Evolutionary conservation across 768 basidiomycete species (phyloP).

Genomic region (Phaffia tasmanica): DNA sequence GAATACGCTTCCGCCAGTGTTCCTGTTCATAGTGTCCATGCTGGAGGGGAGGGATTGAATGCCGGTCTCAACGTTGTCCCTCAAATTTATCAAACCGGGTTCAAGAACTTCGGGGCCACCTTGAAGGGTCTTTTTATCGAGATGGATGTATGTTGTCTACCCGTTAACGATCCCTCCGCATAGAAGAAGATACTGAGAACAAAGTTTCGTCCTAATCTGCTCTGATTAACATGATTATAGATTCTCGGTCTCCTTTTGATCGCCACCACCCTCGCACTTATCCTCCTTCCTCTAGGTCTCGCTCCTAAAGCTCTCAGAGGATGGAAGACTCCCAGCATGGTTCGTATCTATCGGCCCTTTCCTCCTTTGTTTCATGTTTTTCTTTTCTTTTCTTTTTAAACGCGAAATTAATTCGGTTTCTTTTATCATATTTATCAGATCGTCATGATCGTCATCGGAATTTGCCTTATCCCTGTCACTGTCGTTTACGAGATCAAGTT

Average conservation of each 20-base stretch:
- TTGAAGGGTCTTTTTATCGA: conserved; percentile 25
- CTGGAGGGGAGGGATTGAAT: too few species aligned
- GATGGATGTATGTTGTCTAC: conserved; percentile 29
- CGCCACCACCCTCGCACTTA: conserved; percentile 34
- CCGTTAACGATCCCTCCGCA: too few species aligned
- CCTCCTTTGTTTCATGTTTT: conserved; percentile 9
- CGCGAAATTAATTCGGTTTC: background rate
- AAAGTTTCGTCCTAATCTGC: background rate
- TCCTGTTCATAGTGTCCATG: too few species aligned
- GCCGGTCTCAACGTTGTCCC: background rate
- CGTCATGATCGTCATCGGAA: conserved; percentile 40
- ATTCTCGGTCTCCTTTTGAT: conserved; percentile 35
- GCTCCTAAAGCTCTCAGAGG: conserved; percentile 29
- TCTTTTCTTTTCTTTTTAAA: background rate
- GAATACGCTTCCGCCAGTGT: too few species aligned
- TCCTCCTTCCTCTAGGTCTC: conserved; percentile 38
- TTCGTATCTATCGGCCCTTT: conserved; percentile 20
- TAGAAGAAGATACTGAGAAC: too few species aligned
- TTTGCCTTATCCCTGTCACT: conserved; percentile 28
- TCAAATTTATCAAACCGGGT: too few species aligned
- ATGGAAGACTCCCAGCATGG: conserved; percentile 36
- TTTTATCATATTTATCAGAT: conserved; percentile 25
- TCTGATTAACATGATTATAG: background rate
- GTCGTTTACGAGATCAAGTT: conserved; percentile 41
- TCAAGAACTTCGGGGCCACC: background rate